Base-by-base conservation (phyloP, 306 rosid genomes). In the Ziziphus jujuba region DNA sequence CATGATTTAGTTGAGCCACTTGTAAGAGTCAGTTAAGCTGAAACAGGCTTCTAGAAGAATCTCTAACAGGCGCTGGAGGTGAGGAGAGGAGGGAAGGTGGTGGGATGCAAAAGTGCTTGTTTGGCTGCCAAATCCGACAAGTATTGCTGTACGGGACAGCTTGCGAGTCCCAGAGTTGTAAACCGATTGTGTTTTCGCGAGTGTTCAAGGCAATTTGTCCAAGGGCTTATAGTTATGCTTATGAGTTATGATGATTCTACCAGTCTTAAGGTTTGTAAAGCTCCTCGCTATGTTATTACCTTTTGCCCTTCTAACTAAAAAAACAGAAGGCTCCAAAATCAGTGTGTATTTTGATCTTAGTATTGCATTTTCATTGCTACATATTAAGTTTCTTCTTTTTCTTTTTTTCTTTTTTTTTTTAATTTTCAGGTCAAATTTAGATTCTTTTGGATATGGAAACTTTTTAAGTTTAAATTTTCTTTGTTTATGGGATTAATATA, bases 61-160 rank as follows among this genome's bases (percentile, higher is more conserved):
- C n/a, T n/a, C n/a, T n/a, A n/a, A n/a, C n/a, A n/a, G n/a, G n/a
- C n/a, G 9, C 60, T 91, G 74, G 87, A 50, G 71, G 61, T 84
- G 69, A 45, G 69, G 80, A 56, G 33, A 10, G 56, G 35, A 1
- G 97, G 84, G 44, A 82, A 75, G 76, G 85, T 91, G 6, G 92
- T 91, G 28, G 96, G 84, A 0, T 91, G 97, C 62, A 91, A 84
- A 65, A 88, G 96, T 63, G 91, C 89, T 21, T 88, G 95, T 63
- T 76, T 91, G 84, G 96, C 91, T 10, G 66, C 78, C 7, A 81
- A 70, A 67, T 67, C 91, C 0, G 88, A 82, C 21, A 76, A 63
- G 59, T 91, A 82, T 74, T 88, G 91, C 40, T 91, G 96, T 51
- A 81, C 77, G 11, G 89, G 95, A 33, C 84, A 77, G 60, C 88